These are phyloP conservation scores for Volutella citrinella DNA, from an alignment of 2,329 filamentous ascomycete genomes.

Conservation along the genomic window DNA sequence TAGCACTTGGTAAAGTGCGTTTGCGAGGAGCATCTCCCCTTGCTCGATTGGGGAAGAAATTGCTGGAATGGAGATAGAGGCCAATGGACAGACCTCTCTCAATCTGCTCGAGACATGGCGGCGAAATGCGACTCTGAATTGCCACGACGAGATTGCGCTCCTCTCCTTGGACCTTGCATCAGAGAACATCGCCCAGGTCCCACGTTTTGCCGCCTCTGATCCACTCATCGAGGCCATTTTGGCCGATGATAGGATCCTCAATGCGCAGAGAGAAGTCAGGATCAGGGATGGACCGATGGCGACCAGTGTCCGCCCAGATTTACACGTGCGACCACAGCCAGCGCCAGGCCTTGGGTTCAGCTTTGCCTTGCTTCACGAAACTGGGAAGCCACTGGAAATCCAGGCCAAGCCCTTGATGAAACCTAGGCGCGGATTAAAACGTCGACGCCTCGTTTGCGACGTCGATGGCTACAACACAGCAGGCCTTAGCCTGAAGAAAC, in stretches of 20 bases:
- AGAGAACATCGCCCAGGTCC: slow-evolving; percentile 17
- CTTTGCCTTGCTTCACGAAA: slow-evolving; percentile 11
- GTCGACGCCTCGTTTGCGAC: slow-evolving; percentile 51
- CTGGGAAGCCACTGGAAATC: slow-evolving; percentile 12
- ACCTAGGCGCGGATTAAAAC: slow-evolving; percentile 38
- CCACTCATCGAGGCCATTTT: slow-evolving; percentile 19
- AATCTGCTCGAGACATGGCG: slow-evolving; percentile 23
- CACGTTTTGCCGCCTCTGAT: slow-evolving; percentile 18
- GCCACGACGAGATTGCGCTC: slow-evolving; percentile 19
- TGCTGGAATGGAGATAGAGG: slow-evolving; percentile 25
- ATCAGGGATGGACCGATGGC: background rate
- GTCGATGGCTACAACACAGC: slow-evolving; percentile 56
- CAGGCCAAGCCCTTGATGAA: background rate
- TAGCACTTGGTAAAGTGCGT: slow-evolving; percentile 17
- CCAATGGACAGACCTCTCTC: slow-evolving; percentile 21
- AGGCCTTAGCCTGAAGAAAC: slow-evolving; percentile 60
- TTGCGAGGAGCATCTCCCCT: slow-evolving; percentile 15
- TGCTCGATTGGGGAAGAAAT: slow-evolving; percentile 19
- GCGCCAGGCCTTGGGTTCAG: no score
- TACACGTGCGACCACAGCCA: background rate
- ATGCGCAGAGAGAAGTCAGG: background rate
- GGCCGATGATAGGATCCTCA: slow-evolving; percentile 8
- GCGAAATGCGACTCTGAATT: slow-evolving; percentile 14
- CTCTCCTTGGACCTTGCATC: slow-evolving; percentile 15
- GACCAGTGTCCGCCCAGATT: slow-evolving; percentile 5